Base-by-base conservation (phyloP, 2,329 filamentous ascomycete species). In the Xenoacremonium recifei region DNA sequence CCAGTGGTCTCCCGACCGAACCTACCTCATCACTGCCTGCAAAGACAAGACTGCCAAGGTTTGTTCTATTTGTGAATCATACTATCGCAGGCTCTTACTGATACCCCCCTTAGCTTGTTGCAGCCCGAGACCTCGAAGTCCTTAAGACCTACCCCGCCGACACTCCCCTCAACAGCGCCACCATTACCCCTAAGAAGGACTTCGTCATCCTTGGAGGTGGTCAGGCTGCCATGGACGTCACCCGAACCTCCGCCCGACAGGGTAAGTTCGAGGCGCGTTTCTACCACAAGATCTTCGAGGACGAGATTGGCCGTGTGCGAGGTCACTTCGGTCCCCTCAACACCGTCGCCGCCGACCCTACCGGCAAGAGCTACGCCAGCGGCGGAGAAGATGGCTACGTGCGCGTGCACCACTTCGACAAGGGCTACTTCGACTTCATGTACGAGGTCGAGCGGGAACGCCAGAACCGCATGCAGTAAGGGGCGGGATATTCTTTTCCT, bases 281-380 rank as follows among this genome's bases (percentile, higher is more conserved):
- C 80, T 99, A 96, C 79, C 93, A 99, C 84, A 97, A 95, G 80
- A 86, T 99, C 67, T 97, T 99, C 67, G 90, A 96, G 72, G 92
- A 99, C 70, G 93, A 99, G 76, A 92, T 97, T 62, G 93, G 93
- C 57, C 86, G 93, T 76, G 93, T 99, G 53, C 82, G 90, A 65
- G 93, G 93, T 51, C 93, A 99, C 71, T 99, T 99, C 71, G 93
- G 93, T 65, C 93, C 87, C 54, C 77, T 96, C 64, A 96, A 99
- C 79, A 96, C 93, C 50, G 89, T 99, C 57, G 91, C 93, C 36
- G 89, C 89, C 44, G 89, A 96, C 70, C 93, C 93, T 21, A 85
- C 85, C 47, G 93, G 93, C 61, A 91, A 87, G 65, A 84, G 89
- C 61, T 99, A 99, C 72, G 91, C 90, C 61, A 92, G 86, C 62